These are phyloP conservation scores for Vicia sativa DNA, from an alignment of 306 rosid species.

Conservation along the genomic window DNA sequence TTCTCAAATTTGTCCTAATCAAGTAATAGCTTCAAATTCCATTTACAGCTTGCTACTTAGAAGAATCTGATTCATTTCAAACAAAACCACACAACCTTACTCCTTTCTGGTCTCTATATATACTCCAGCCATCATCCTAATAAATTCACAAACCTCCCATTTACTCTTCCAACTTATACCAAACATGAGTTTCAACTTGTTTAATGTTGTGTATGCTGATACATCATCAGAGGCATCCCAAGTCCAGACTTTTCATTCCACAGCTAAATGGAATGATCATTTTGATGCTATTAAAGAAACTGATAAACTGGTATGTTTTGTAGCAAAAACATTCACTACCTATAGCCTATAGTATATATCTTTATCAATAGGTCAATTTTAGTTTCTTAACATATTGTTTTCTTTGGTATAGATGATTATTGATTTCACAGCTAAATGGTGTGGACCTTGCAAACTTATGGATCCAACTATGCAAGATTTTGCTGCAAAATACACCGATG, in stretches of 20 bases:
- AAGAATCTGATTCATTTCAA: conserved; percentile 39
- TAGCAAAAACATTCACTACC: neutral
- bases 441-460: conserved; percentile 77
- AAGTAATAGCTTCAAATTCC: conserved; percentile 8
- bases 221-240: conserved; percentile 34
- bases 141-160: conserved; percentile 21
- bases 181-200: conserved; percentile 37
- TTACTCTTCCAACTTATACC: conserved; percentile 17
- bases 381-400: neutral
- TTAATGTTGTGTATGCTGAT: conserved; percentile 10
- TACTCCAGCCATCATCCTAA: conserved; percentile 26
- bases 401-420: conserved; percentile 63
- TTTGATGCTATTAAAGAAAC: conserved; percentile 41
- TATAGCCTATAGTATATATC: neutral
- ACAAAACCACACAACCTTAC: conserved; percentile 3
- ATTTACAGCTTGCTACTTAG: conserved; percentile 36
- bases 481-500: conserved; percentile 60
- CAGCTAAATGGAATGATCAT: conserved; percentile 48
- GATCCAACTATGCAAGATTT: conserved; percentile 59
- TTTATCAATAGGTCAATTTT: neutral
- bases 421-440: conserved; percentile 85
- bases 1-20: neutral
- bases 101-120: conserved; percentile 32
- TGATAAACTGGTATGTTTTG: conserved; percentile 67
- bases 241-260: conserved; percentile 41